Evolutionary conservation across 148 eudicot species (phyloP).

Genomic region (Cornus controversa): DNA sequence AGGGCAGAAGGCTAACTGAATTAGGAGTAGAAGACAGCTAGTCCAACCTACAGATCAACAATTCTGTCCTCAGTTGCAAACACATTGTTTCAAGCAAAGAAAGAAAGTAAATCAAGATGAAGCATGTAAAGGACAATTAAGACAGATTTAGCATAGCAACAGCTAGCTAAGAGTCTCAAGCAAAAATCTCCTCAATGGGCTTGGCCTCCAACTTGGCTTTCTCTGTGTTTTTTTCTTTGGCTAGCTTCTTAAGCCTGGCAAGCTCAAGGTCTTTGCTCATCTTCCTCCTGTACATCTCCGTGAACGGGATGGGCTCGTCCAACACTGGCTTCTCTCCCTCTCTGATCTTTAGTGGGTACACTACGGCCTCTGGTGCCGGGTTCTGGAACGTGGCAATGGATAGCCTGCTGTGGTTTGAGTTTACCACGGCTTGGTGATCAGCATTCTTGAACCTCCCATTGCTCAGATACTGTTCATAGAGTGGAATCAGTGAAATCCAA

Average conservation of each 20-base stretch:
- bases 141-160: too few species aligned
- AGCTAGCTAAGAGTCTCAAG: neutral
- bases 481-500: too few species aligned
- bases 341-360: constrained; percentile 67
- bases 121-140: too few species aligned
- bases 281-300: constrained; percentile 78
- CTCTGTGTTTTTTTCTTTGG: constrained; percentile 29
- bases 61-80: too few species aligned
- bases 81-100: too few species aligned
- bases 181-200: constrained; percentile 30
- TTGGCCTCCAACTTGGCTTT: constrained; percentile 31
- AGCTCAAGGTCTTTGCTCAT: constrained; percentile 30
- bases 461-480: constrained; percentile 77
- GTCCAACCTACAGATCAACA: too few species aligned
- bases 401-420: constrained; percentile 65
- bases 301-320: constrained; percentile 68
- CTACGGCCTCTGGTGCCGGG: constrained; percentile 74
- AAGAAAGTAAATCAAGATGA: too few species aligned
- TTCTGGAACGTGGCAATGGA: constrained; percentile 94
- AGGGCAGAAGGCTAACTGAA: too few species aligned
- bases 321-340: constrained; percentile 83
- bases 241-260: constrained; percentile 33
- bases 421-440: constrained; percentile 93
- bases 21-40: too few species aligned
- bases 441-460: constrained; percentile 97